Evolutionary conservation across 2,329 filamentous ascomycete species (phyloP), one percentile per base, ranked within the genome.

Genomic region (Apiospora malaysiana): DNA sequence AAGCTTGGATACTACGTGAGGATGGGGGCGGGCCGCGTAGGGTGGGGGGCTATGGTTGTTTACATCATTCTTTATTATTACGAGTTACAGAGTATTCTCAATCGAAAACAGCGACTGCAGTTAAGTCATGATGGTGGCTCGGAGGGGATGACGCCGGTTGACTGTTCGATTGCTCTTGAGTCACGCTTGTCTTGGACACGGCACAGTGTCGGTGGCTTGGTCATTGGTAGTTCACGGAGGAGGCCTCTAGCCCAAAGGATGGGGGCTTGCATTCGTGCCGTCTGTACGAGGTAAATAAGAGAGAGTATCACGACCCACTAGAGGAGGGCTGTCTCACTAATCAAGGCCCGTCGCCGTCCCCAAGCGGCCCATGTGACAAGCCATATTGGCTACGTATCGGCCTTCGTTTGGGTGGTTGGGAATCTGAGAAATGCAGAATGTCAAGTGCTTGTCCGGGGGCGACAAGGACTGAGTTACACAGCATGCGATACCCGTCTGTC

Each of bases 261-360:
- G 49, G 49, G 49, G 49, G 49, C 25, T 56, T 56, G 49, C 49
- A 56, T 32, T 16, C 49, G 49, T 56, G 49, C 51, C 56, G 37
- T 40, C 27, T 63, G 56, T 63, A 63, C 56, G 56, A 63, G 56
- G 56, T 63, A 63, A 63, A 63, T 10, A 63, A 63, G 56, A 40
- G 56, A 63, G 56, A 40, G n/a, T 18, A 40, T 63, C 18, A 32
- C 8, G 56, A 32, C n/a, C 56, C 56, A 63, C 56, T 10, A 40
- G 56, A 40, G 56, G 56, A 40, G 27, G 27, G 32, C 10, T 63
- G 56, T 63, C 56, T 63, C 56, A 63, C 56, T 27, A 63, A 63
- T 63, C 56, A 63, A 63, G 56, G 56, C 7, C 56, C 51, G 27
- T 8, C 25, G 51, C 51, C 27, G 27, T 37, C 51, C 51, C 51